phyloP scores from a whole-genome alignment of 78 protist genomes.

The Dictyostelium firmibasis region DNA sequence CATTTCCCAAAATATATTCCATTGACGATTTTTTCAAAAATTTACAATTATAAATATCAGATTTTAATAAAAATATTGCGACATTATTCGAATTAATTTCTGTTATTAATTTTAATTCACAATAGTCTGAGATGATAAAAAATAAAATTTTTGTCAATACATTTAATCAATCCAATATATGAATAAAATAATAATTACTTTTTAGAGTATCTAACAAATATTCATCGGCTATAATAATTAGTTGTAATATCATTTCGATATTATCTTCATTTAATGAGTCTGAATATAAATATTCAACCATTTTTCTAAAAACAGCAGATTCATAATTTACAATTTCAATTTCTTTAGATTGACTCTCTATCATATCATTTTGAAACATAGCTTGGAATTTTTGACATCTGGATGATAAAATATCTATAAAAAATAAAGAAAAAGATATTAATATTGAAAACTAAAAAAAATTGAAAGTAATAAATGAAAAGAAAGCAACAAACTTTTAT shows the following conservation, averaged over 20 bases:
- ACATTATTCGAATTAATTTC: conserved; percentile 50
- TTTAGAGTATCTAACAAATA: conserved; percentile 62
- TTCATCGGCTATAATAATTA: conserved; percentile 69
- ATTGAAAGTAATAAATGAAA: background rate
- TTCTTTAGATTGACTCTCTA: conserved; percentile 35
- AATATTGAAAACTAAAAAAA: background rate
- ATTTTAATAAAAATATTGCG: conserved; percentile 24
- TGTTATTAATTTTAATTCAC: conserved; percentile 28
- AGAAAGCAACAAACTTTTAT: conserved; percentile 9
- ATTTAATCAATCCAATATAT: no score
- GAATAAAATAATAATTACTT: conserved; percentile 8
- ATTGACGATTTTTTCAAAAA: conserved; percentile 12
- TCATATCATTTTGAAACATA: conserved; percentile 51
- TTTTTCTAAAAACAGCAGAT: conserved; percentile 58
- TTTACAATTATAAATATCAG: conserved; percentile 52
- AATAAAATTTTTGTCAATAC: no score
- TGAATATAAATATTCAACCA: conserved; percentile 57
- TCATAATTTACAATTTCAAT: conserved; percentile 33
- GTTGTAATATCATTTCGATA: conserved; percentile 29
- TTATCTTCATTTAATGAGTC: conserved; percentile 35
- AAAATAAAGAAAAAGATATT: background rate
- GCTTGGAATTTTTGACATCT: conserved; percentile 68
- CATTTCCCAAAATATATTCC: background rate
- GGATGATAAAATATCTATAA: conserved; percentile 52
- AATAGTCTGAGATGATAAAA: background rate